Percentiles rank a stretch among this genome's conserved stretches.
Evolutionary conservation across 305 asterid genomes (phyloP).

Genomic region (Ajuga reptans): DNA sequence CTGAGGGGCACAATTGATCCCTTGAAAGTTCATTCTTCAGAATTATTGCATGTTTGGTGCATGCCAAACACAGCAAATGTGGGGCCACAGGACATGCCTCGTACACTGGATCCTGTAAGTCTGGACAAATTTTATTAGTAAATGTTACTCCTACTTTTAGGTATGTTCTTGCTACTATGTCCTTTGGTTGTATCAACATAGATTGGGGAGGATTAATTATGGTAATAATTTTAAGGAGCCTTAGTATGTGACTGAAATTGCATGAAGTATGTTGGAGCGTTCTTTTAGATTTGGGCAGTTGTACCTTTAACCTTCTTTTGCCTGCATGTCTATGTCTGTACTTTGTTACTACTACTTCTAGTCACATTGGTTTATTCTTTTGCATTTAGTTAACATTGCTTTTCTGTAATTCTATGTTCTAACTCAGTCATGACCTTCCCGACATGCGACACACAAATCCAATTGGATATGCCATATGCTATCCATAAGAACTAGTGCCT

Average conservation of each 20-base stretch:
- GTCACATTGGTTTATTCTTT: background rate
- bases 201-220: background rate
- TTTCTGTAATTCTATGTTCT: background rate
- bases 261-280: background rate
- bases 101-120: slow-evolving; percentile 71
- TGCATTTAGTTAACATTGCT: background rate
- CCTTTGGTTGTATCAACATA: background rate
- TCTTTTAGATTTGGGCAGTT: background rate
- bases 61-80: slow-evolving; percentile 91
- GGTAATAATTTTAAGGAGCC: background rate
- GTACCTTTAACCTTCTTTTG: background rate
- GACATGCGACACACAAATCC: background rate
- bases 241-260: background rate
- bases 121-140: slow-evolving; percentile 3
- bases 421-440: background rate
- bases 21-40: slow-evolving; percentile 58
- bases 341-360: background rate
- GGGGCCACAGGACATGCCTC: slow-evolving; percentile 89
- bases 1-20: slow-evolving; percentile 76
- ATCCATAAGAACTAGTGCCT: slow-evolving; percentile 3
- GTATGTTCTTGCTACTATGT: background rate
- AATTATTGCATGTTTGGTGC: slow-evolving; percentile 81
- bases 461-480: background rate
- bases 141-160: slow-evolving; percentile 9
- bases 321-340: background rate